Percentiles rank a stretch among this genome's conserved stretches.
phyloP scores from a whole-genome alignment of 306 rosid genomes.

The Cicer chorassanicum region DNA sequence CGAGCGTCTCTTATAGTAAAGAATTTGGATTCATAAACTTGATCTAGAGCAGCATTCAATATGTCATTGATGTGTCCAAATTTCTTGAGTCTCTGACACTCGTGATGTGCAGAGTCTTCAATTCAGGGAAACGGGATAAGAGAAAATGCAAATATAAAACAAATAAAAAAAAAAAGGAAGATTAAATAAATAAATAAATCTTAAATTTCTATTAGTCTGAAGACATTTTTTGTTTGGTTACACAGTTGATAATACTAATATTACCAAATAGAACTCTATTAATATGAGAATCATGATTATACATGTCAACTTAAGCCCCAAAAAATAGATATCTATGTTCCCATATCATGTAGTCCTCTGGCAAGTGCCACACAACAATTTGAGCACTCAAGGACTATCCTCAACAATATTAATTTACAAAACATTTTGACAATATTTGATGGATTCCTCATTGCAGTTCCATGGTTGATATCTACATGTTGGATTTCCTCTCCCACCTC shows the following conservation, averaged over 20 bases:
- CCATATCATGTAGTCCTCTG: background rate
- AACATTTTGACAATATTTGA: slow-evolving; percentile 17
- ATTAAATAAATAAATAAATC: background rate
- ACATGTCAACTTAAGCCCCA: slow-evolving; percentile 7
- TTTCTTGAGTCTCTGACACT: background rate
- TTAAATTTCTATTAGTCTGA: background rate
- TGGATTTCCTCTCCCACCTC: slow-evolving; percentile 90
- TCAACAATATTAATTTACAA: slow-evolving; percentile 11
- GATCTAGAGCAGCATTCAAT: too few species aligned
- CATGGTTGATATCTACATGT: slow-evolving; percentile 62
- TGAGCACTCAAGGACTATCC: background rate
- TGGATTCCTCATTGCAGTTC: slow-evolving; percentile 12
- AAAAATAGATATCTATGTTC: slow-evolving; percentile 6
- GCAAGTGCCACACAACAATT: background rate
- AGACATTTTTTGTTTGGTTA: background rate
- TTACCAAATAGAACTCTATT: background rate
- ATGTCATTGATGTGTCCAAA: too few species aligned
- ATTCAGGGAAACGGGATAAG: background rate
- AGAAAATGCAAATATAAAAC: background rate
- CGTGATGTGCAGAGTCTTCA: background rate
- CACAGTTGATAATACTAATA: slow-evolving; percentile 23
- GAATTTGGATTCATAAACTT: too few species aligned
- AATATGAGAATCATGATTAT: background rate
- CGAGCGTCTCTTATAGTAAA: too few species aligned
- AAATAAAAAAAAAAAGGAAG: background rate